These are phyloP conservation scores for Coemansia sp. DNA, from an alignment of 192 early-diverging fungal species.

Conservation along the genomic window DNA sequence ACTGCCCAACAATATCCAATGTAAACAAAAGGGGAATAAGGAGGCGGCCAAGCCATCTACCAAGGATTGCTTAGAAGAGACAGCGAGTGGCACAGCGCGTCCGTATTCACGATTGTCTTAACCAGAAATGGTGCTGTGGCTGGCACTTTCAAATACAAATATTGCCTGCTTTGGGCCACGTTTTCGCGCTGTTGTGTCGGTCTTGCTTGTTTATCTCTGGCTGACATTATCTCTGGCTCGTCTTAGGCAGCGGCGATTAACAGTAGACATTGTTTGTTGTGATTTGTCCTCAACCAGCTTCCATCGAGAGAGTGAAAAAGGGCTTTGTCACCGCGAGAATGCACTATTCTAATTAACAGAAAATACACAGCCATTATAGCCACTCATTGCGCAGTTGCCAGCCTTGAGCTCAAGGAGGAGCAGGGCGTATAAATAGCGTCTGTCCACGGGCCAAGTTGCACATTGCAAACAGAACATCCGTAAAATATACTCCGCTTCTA, in stretches of 20 bases:
- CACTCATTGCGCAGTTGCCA: neutral
- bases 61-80: neutral
- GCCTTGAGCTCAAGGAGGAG: too few relatives aligned
- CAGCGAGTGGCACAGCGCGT: neutral
- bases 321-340: neutral
- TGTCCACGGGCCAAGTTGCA: neutral
- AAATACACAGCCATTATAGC: neutral
- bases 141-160: neutral
- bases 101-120: neutral
- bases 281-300: neutral
- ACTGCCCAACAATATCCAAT: too few relatives aligned
- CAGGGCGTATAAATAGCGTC: neutral
- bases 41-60: too few relatives aligned
- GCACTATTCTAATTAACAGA: neutral
- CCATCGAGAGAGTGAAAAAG: neutral
- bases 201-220: too few relatives aligned
- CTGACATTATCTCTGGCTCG: conserved; percentile 14
- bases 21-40: too few relatives aligned
- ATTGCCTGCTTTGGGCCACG: neutral
- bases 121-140: neutral
- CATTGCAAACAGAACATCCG: too few relatives aligned
- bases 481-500: neutral
- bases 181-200: too few relatives aligned
- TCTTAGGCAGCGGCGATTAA: neutral
- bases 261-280: neutral